Evolutionary conservation across 2,329 filamentous ascomycete species (phyloP), one percentile per base, ranked within the genome.

Genomic region (Colletotrichum orchidophilum): DNA sequence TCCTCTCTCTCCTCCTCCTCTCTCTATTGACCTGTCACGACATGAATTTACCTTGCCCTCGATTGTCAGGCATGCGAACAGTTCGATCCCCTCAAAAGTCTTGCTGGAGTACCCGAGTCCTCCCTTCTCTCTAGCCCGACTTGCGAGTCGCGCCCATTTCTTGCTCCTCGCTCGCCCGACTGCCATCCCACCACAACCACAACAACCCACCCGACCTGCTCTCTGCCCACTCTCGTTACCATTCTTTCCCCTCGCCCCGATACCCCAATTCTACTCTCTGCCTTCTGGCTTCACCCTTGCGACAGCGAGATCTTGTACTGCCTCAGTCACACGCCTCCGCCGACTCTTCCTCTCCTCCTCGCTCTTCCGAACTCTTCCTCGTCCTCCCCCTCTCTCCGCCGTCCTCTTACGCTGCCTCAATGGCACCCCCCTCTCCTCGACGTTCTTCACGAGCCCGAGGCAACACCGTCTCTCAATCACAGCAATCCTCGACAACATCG

Each of bases 371-470:
- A 75, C 78, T 75, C 75, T 61, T 67, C 67, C 50, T 54, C 33
- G 57, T 39, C 60, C 50, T 54, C 54, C 24, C 46, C 59, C 57
- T 60, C 66, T 72, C 59, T 63, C 27, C 39, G 46, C 66, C 70
- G 49, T 73, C 33, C 35, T 12, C n/a, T 26, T 46, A 49, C 66
- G 58, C 61, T 74, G 67, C 73, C 73, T 85, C 84, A 86, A 89
- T 89, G 88, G 87, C 88, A 86, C 87, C 85, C 79, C 84, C 84
- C 76, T 89, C 93, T 80, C 94, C 93, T 81, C 93, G 96, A 84
- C 94, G 96, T 81, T 97, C 95, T 79, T 96, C 95, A 83, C 92
- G 96, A 88, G 94, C 94, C 86, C 93, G 94, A 83, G 90, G 88
- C 80, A 91, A 91, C 78, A 91, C 90, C 77, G 93, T 95, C 85